phyloP scores from a whole-genome alignment of 768 basidiomycete species.

The Termitomyces titanicus region DNA sequence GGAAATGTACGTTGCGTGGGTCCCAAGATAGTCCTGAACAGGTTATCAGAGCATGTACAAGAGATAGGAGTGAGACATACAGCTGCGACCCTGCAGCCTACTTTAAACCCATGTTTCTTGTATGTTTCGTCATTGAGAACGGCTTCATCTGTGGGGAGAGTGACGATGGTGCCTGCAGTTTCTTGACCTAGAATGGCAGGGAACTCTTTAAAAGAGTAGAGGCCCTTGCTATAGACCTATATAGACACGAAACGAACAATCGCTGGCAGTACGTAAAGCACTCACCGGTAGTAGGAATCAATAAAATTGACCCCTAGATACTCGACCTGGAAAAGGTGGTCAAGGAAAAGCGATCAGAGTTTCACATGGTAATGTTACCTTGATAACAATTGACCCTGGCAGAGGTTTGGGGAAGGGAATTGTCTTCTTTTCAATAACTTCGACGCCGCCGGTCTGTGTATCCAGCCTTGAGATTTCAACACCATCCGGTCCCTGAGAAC shows the following conservation, averaged over 20 bases:
- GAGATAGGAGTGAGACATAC: slow-evolving; percentile 34
- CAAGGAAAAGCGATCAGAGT: background rate
- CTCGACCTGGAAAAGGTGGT: slow-evolving; percentile 43
- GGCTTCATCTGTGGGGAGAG: slow-evolving; percentile 61
- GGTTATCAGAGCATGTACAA: background rate
- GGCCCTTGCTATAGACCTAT: slow-evolving; percentile 41
- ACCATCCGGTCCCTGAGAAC: too few relatives aligned
- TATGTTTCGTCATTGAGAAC: slow-evolving; percentile 59
- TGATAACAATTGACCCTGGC: slow-evolving; percentile 56
- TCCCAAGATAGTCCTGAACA: slow-evolving; percentile 41
- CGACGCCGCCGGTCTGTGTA: slow-evolving; percentile 61
- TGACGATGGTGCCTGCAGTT: slow-evolving; percentile 69
- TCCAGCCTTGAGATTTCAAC: background rate
- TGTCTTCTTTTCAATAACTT: slow-evolving; percentile 66
- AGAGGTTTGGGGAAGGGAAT: slow-evolving; percentile 63
- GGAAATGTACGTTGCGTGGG: slow-evolving; percentile 71
- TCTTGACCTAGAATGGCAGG: slow-evolving; percentile 78
- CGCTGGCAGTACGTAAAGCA: background rate
- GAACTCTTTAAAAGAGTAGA: slow-evolving; percentile 55
- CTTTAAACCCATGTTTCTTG: slow-evolving; percentile 57
- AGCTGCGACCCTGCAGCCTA: slow-evolving; percentile 69
- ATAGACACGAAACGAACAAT: background rate
- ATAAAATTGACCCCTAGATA: slow-evolving; percentile 86
- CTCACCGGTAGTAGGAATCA: slow-evolving; percentile 74
- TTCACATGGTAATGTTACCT: slow-evolving; percentile 19